Evolutionary conservation across 371 early-diverging fungal genomes (phyloP).

Genomic region (Mortierella sp.): DNA sequence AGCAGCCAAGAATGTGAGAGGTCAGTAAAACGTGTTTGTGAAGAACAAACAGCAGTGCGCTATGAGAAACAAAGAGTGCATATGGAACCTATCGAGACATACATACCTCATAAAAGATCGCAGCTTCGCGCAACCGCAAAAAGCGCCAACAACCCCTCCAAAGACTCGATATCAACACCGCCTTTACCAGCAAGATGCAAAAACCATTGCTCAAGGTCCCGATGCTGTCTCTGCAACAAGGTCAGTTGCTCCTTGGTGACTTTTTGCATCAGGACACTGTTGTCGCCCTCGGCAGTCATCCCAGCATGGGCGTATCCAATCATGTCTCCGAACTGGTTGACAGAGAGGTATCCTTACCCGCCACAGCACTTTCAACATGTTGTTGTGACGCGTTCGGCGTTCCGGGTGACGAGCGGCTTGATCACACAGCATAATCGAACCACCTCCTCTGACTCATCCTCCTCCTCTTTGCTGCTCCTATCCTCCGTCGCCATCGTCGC

Average conservation of each 20-base stretch:
- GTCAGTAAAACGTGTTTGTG: neutral
- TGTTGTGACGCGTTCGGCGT: conserved; percentile 71
- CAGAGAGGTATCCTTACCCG: conserved; percentile 75
- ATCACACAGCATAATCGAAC: conserved; percentile 77
- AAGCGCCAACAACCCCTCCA: conserved; percentile 60
- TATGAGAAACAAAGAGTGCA: neutral
- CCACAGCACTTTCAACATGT: conserved; percentile 78
- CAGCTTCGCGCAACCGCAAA: conserved; percentile 60
- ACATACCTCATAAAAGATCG: conserved; percentile 60
- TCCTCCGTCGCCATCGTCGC: neutral
- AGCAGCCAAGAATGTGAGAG: too few species aligned
- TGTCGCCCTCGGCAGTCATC: conserved; percentile 55
- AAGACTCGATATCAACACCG: conserved; percentile 54
- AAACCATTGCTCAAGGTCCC: conserved; percentile 33
- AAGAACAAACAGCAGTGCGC: neutral
- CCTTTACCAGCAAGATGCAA: conserved; percentile 24
- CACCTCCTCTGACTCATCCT: conserved; percentile 64
- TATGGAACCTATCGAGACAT: neutral
- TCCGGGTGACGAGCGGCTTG: conserved; percentile 79
- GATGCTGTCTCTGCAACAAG: conserved; percentile 14
- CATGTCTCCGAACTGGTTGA: conserved; percentile 64
- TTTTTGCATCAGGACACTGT: conserved; percentile 53
- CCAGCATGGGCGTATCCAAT: conserved; percentile 62
- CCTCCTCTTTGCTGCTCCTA: conserved; percentile 29
- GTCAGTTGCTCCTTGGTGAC: conserved; percentile 28